Base-by-base conservation (phyloP, 352 stramenopile species). In the Globisporangium cederbergense region DNA sequence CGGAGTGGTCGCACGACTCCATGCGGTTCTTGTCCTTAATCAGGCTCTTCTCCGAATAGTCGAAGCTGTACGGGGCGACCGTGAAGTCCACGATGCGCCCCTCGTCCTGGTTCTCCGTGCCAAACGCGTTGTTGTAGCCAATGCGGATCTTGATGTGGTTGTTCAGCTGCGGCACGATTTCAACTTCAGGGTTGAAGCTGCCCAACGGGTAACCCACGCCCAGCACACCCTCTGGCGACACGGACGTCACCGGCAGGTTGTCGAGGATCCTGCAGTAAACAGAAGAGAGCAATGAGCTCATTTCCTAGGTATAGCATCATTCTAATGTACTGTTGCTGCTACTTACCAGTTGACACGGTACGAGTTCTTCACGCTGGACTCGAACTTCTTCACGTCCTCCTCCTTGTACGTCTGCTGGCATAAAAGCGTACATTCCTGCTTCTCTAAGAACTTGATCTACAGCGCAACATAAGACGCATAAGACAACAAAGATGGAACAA, bases 101-200 rank as follows among this genome's bases (percentile, higher is more conserved):
- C 62, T 96, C 80, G 43, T 91, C 97, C 65, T 61, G 70, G 62
- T 60, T 81, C 61, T 74, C 81, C 16, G 65, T 80, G 62, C 69
- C 86, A 38, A 90, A 79, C 32, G 97, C 89, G 52, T 89, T 89
- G 79, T 99, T 98, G 76, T 99, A 99, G 60, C 96, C 89, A 61
- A 99, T 96, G 62, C 97, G 92, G 76, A 99, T 99, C 76, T 98
- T 98, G 22, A 99, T 88, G 85, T 99, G 98, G 83, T 99, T 99
- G 83, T 99, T 93, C 3, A 99, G 75, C 71, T 77, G 86, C 55
- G 86, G 86, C 51, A 97, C 91, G 64, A 97, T 93, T 53, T 97
- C 90, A 49, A 91, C 81, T 56, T 98, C 86, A 7, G 90, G 83
- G 65, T 96, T 97, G 57, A 90, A 97, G 69, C 75, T 96, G 40